Percentiles rank a stretch among this genome's conserved stretches.
Evolutionary conservation across 371 early-diverging fungal genomes (phyloP).

Genomic region (Rhizopus sp.): DNA sequence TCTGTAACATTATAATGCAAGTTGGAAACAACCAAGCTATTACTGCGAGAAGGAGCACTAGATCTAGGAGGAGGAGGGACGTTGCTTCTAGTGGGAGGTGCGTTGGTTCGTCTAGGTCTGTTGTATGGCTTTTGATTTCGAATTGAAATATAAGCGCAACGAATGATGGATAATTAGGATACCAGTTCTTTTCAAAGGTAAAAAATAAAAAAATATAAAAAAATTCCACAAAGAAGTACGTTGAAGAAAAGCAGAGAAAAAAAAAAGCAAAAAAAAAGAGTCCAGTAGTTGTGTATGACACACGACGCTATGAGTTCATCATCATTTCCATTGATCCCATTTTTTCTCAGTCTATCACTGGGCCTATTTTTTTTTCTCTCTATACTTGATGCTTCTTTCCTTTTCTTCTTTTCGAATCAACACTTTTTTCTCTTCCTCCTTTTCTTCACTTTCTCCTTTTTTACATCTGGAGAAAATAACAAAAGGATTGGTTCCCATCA

Average conservation of each 20-base stretch:
- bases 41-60: constrained; percentile 20
- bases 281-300: not conserved
- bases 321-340: not conserved
- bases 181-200: constrained; percentile 14
- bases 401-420: too few relatives aligned
- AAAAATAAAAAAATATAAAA: constrained; percentile 17
- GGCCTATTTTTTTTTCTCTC: not conserved
- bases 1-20: constrained; percentile 67
- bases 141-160: constrained; percentile 15
- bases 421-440: too few relatives aligned
- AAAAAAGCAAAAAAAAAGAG: constrained; percentile 8
- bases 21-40: constrained; percentile 56
- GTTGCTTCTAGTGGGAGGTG: constrained; percentile 11
- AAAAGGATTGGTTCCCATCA: not conserved
- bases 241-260: constrained; percentile 4
- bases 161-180: constrained; percentile 26
- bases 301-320: not conserved
- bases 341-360: not conserved
- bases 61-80: constrained; percentile 1
- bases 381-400: too few relatives aligned
- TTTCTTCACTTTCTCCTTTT: not conserved
- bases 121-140: constrained; percentile 26
- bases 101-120: constrained; percentile 23
- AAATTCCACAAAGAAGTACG: constrained; percentile 10
- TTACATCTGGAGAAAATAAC: constrained; percentile 1